Conservation (phyloP, 768 basidiomycete genomes). For the Dioszegia crocea region DNA sequence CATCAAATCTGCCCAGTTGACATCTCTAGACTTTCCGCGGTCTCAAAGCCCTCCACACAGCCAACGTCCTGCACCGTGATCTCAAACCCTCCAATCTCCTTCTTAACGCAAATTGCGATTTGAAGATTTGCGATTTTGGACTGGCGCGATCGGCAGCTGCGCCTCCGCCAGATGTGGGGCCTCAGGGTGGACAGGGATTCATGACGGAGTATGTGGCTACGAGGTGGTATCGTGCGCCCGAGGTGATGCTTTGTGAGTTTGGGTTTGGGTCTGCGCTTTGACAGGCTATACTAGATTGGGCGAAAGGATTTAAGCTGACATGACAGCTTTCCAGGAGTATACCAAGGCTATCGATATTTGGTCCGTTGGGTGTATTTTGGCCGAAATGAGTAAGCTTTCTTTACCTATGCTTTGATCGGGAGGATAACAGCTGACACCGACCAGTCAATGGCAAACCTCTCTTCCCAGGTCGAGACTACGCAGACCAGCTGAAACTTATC, state of each 20-base stretch:
- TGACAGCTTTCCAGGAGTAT: slow-evolving; percentile 52
- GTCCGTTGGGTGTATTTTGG: slow-evolving; percentile 50
- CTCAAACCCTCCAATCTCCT: slow-evolving; percentile 94
- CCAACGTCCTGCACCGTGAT: slow-evolving; percentile 84
- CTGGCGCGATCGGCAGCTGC: slow-evolving; percentile 54
- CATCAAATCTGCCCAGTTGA: background rate
- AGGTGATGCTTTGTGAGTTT: slow-evolving; percentile 53
- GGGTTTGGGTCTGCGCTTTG: no score
- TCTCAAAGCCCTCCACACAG: slow-evolving; percentile 88
- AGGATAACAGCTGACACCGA: slow-evolving; percentile 51
- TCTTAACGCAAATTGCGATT: slow-evolving; percentile 92
- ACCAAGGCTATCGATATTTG: slow-evolving; percentile 55
- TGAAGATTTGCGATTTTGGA: slow-evolving; percentile 65
- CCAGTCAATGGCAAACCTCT: slow-evolving; percentile 90
- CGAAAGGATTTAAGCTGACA: background rate
- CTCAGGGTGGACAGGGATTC: slow-evolving; percentile 31
- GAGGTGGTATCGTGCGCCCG: slow-evolving; percentile 62
- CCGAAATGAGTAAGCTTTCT: slow-evolving; percentile 30
- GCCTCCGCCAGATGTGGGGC: slow-evolving; percentile 17
- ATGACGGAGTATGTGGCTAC: slow-evolving; percentile 92
- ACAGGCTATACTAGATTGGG: background rate
- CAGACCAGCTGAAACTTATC: slow-evolving; percentile 87
- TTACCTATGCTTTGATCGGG: slow-evolving; percentile 54
- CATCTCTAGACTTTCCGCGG: slow-evolving; percentile 72
- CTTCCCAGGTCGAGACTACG: slow-evolving; percentile 83